Percentiles rank a stretch among this genome's conserved stretches.
Evolutionary conservation across 768 basidiomycete species (phyloP).

Genomic region (Mycena rosella): DNA sequence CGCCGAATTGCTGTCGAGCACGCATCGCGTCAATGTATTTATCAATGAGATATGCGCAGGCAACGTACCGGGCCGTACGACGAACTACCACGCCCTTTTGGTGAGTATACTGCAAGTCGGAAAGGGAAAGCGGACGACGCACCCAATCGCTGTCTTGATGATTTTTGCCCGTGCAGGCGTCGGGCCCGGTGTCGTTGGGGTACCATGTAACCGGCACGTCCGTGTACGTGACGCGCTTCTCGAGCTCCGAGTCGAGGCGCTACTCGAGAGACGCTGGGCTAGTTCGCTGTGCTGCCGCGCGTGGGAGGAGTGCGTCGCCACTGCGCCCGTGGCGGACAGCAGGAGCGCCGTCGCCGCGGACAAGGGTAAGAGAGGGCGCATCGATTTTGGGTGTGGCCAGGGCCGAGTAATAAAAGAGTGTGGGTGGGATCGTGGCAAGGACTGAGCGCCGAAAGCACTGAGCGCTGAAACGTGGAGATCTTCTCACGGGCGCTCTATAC

Average conservation of each 20-base stretch:
- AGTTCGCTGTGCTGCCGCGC: not conserved
- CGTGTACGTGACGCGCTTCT: slow-evolving; percentile 5
- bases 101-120: not conserved
- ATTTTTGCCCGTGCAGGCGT: slow-evolving; percentile 23
- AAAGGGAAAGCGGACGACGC: not conserved
- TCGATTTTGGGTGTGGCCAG: not conserved
- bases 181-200: slow-evolving; percentile 2
- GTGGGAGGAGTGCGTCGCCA: not conserved
- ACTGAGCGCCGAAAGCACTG: no score
- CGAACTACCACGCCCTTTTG: not conserved
- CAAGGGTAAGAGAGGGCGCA: not conserved
- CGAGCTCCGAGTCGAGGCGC: not conserved
- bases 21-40: no score
- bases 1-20: slow-evolving; percentile 14
- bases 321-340: not conserved
- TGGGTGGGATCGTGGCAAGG: slow-evolving; percentile 1
- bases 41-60: not conserved
- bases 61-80: not conserved
- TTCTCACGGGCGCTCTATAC: not conserved
- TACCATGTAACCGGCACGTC: slow-evolving; percentile 6
- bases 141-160: slow-evolving; percentile 15
- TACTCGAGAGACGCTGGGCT: slow-evolving; percentile 3
- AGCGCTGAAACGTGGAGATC: not conserved
- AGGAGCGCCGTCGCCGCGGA: slow-evolving; percentile 1
- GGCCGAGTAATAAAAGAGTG: not conserved